Evolutionary conservation across 2,329 filamentous ascomycete genomes (phyloP).

Genomic region (Pyricularia sp.): DNA sequence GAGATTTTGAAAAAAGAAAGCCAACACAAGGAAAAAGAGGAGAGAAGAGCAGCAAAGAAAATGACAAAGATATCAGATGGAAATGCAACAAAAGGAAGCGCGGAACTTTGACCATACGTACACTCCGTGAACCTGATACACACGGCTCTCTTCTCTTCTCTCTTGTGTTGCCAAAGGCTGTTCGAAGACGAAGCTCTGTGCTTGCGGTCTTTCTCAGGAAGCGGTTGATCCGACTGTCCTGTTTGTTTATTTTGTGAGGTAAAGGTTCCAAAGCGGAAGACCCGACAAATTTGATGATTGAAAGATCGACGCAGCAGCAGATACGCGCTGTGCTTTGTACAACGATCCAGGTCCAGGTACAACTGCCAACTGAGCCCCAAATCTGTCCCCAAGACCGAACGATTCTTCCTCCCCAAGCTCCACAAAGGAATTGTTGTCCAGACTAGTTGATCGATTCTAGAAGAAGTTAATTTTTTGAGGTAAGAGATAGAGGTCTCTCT

Average conservation of each 20-base stretch:
- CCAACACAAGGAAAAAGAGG: background rate
- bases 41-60: slow-evolving; percentile 8
- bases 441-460: background rate
- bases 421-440: background rate
- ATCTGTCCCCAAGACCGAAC: background rate
- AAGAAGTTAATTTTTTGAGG: background rate
- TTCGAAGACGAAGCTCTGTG: slow-evolving; percentile 55
- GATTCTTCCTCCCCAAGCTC: background rate
- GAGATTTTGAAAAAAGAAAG: background rate
- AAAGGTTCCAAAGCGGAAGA: background rate
- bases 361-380: background rate
- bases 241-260: background rate
- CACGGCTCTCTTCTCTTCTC: slow-evolving; percentile 12
- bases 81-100: slow-evolving; percentile 11
- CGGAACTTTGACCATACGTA: slow-evolving; percentile 36
- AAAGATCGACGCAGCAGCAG: background rate
- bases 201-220: slow-evolving; percentile 33
- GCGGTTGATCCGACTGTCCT: slow-evolving; percentile 2
- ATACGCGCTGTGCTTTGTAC: background rate
- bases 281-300: background rate
- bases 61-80: slow-evolving; percentile 12
- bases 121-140: slow-evolving; percentile 31
- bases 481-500: background rate
- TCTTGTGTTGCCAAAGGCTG: background rate
- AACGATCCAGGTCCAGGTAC: background rate